These are phyloP conservation scores for Dictyostelium firmibasis DNA, from an alignment of 78 protist genomes.

Conservation along the genomic window DNA sequence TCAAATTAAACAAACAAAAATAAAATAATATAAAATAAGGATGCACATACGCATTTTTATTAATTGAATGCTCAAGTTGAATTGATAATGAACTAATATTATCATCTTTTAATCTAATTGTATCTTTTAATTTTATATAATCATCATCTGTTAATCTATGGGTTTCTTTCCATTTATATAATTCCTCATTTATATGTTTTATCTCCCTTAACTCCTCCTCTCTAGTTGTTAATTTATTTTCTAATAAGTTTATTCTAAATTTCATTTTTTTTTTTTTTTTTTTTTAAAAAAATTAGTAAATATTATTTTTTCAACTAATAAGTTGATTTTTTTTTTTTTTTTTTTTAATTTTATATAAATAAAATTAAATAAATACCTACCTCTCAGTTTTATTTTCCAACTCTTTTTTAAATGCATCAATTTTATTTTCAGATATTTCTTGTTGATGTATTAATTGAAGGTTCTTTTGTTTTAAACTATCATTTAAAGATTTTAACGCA, in stretches of 20 bases:
- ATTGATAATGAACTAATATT: constrained; percentile 44
- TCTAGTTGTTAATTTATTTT: not conserved
- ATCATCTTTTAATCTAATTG: constrained; percentile 24
- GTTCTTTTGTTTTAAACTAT: constrained; percentile 45
- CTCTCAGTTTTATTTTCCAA: constrained; percentile 25
- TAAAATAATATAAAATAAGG: no score
- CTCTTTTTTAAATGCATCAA: constrained; percentile 34
- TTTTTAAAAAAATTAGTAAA: no score
- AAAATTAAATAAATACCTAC: no score
- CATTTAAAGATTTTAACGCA: constrained; percentile 9
- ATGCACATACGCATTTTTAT: constrained; percentile 47
- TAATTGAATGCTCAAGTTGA: constrained; percentile 44
- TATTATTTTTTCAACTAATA: no score
- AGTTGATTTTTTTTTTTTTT: no score
- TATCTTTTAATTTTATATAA: constrained; percentile 45
- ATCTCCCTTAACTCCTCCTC: constrained; percentile 44
- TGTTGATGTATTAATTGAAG: constrained; percentile 56
- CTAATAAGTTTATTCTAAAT: constrained; percentile 1
- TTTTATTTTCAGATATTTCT: constrained; percentile 35
- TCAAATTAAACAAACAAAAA: no score
- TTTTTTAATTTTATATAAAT: not conserved
- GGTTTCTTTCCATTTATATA: constrained; percentile 55
- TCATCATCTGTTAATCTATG: constrained; percentile 66
- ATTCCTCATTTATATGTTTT: constrained; percentile 40
- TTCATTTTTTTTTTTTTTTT: not conserved